phyloP scores from a whole-genome alignment of 177 flowering plant species.

The Vitis hybrid region DNA sequence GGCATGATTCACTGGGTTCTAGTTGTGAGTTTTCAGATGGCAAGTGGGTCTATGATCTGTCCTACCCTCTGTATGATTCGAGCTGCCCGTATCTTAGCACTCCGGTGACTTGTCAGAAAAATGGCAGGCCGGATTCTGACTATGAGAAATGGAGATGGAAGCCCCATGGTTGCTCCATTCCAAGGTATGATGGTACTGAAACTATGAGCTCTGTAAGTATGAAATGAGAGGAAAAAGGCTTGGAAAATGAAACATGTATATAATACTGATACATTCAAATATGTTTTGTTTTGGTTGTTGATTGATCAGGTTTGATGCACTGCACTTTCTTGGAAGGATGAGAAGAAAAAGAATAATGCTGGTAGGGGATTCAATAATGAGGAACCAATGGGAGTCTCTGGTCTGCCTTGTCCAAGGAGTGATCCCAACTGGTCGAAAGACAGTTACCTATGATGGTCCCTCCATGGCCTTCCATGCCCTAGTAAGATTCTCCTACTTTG shows the following conservation, averaged over 20 bases:
- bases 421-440: conserved; percentile 65
- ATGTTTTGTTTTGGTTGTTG: background rate
- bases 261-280: no score
- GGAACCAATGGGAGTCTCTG: conserved; percentile 96
- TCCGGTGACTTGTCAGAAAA: conserved; percentile 54
- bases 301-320: conserved; percentile 66
- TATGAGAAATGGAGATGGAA: conserved; percentile 85
- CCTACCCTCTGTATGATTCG: conserved; percentile 80
- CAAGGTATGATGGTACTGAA: conserved; percentile 44
- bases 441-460: conserved; percentile 64
- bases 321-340: conserved; percentile 80
- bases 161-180: conserved; percentile 71
- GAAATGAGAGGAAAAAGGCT: no score
- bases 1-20: conserved; percentile 14
- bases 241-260: no score
- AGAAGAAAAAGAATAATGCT: conserved; percentile 84
- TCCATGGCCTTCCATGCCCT: conserved; percentile 82
- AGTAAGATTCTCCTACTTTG: conserved; percentile 31
- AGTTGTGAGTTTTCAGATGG: conserved; percentile 63
- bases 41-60: conserved; percentile 70
- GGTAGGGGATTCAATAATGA: conserved; percentile 91
- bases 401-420: conserved; percentile 81
- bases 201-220: no score
- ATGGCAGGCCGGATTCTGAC: conserved; percentile 88
- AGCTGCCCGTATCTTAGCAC: conserved; percentile 72